Conservation (phyloP, 495 filamentous ascomycete species). For the Podospora pseudocomata region DNA sequence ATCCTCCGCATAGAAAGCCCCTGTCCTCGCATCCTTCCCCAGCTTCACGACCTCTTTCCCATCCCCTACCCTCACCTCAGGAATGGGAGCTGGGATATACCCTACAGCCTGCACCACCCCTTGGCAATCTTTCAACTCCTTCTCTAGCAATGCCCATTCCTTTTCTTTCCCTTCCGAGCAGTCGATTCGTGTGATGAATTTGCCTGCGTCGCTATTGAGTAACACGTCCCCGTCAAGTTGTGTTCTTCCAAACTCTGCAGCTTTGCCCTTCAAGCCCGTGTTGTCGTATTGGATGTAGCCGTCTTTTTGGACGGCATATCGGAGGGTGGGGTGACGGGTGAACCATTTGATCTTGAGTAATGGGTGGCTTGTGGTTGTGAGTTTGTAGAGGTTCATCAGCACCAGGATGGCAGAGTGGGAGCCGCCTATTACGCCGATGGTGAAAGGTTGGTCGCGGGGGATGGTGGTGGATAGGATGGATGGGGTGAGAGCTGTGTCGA, state of each 20-base stretch:
- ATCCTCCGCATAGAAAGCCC: constrained; percentile 5
- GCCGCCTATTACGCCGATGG: constrained; percentile 24
- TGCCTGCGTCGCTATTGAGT: constrained; percentile 44
- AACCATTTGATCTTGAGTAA: constrained; percentile 33
- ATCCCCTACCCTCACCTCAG: neutral
- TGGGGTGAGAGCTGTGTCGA: constrained; percentile 20
- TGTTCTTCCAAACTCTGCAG: constrained; percentile 10
- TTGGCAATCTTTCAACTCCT: constrained; percentile 15
- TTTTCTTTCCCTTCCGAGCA: constrained; percentile 3
- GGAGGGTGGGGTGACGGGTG: constrained; percentile 23
- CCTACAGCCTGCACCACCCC: constrained; percentile 23
- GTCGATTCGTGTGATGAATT: constrained; percentile 41
- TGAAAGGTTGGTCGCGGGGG: neutral
- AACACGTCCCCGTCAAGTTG: constrained; percentile 35
- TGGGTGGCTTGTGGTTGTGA: constrained; percentile 42
- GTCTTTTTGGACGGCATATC: constrained; percentile 17
- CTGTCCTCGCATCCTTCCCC: constrained; percentile 16
- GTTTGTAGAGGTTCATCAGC: constrained; percentile 41
- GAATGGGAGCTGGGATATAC: constrained; percentile 11
- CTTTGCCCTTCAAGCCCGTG: constrained; percentile 34
- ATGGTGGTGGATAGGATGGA: constrained; percentile 6
- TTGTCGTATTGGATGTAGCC: constrained; percentile 30
- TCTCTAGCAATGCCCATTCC: constrained; percentile 5
- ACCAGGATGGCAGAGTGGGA: constrained; percentile 38
- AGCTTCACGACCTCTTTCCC: constrained; percentile 5